Base-by-base conservation (phyloP, 768 basidiomycete genomes). In the Tylopilus balloui region DNA sequence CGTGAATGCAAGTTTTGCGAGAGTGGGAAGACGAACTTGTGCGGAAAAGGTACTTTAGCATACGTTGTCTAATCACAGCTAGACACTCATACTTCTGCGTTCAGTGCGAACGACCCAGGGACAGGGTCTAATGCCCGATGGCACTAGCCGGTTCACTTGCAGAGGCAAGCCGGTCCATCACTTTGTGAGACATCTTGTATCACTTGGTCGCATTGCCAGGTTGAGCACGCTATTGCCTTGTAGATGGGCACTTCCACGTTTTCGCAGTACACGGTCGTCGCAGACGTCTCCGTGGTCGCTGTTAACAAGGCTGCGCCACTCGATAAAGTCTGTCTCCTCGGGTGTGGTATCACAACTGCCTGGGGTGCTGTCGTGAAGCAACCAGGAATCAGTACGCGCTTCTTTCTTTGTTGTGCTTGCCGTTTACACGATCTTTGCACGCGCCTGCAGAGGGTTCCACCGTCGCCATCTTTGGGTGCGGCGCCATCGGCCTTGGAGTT, bases 171-270 rank as follows among this genome's bases (percentile, higher is more conserved):
- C 84, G 39, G 78, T 99, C 58, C 77, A 84, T 64, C 95, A 98
- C 69, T 99, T 99, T 61, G 92, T 95, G 55, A 56, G 89, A 73
- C 7, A 37, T 44, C 21, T 35, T 20, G 20, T 7, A 17, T 23
- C n/a, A 5, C 20, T 37, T 23, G 4, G 11, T 47, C 19, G n/a
- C 21, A 12, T 29, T 8, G 12, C 39, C 25, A 19, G 19, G 19
- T 19, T 5, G 35, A 40, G 35, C 36, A 37, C 14, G 9, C 34
- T 10, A 31, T 14, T 40, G n/a, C 37, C 32, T 35, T 25, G 29
- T 48, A 96, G 93, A 99, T 98, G 96, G 96, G 96, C 36, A 92
- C 88, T 23, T 98, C 95, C 27, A 95, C 96, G 3, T 99, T 99
- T 75, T 96, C 95, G n/a, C 94, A 98, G 67, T 99, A 98, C 75